phyloP scores from a whole-genome alignment of 176 grass and related monocot species.

The Elaeis guineensis region DNA sequence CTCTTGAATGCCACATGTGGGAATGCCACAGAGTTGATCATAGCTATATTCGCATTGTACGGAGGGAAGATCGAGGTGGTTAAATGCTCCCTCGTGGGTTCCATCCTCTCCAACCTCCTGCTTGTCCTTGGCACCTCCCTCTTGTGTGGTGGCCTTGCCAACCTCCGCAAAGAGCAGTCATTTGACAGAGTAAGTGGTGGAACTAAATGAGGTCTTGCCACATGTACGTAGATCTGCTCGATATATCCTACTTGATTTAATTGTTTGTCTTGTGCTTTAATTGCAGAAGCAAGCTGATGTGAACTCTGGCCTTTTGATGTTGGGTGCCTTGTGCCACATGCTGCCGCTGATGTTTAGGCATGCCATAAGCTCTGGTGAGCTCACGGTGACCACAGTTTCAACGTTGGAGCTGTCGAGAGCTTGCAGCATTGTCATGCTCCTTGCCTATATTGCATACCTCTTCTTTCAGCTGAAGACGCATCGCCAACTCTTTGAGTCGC shows the following conservation, averaged over 20 bases:
- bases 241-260: not conserved
- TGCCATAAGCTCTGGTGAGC: conserved; percentile 28
- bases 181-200: conserved; percentile 43
- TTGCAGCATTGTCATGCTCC: conserved; percentile 80
- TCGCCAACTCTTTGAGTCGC: conserved; percentile 65
- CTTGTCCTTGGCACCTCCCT: conserved; percentile 87
- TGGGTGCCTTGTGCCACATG: conserved; percentile 68
- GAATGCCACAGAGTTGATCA: conserved; percentile 90
- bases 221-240: no score
- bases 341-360: conserved; percentile 66
- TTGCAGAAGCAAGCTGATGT: conserved; percentile 67
- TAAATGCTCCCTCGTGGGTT: conserved; percentile 82
- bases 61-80: conserved; percentile 77
- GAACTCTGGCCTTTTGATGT: conserved; percentile 52
- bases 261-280: not conserved
- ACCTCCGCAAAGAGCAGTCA: conserved; percentile 42
- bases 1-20: conserved; percentile 96
- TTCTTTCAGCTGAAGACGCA: conserved; percentile 98
- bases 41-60: conserved; percentile 69
- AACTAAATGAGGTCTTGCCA: not conserved
- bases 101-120: conserved; percentile 85
- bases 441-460: conserved; percentile 74
- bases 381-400: conserved; percentile 19
- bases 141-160: conserved; percentile 64
- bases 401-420: conserved; percentile 60